phyloP scores from a whole-genome alignment of 768 basidiomycete genomes.

The Lanmaoa pseudosensibilis region DNA sequence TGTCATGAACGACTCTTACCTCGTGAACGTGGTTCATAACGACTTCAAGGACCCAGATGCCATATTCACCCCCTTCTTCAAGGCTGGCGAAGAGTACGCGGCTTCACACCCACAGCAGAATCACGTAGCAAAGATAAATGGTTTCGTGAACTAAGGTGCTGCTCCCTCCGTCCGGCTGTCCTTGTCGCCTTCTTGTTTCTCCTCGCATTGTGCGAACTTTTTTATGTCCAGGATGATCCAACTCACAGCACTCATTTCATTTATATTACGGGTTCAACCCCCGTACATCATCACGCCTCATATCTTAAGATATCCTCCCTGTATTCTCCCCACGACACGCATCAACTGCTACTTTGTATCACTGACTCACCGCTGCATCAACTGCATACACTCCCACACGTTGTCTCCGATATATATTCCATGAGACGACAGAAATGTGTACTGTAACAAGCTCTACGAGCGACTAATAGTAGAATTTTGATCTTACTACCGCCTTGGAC shows the following conservation, averaged over 20 bases:
- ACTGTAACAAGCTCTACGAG: constrained; percentile 25
- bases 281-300: constrained; percentile 49
- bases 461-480: constrained; percentile 23
- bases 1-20: constrained; percentile 77
- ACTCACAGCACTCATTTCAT: constrained; percentile 34
- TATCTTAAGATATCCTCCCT: constrained; percentile 23
- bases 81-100: constrained; percentile 65
- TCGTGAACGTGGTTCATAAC: constrained; percentile 97
- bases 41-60: constrained; percentile 83
- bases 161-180: not conserved
- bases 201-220: constrained; percentile 1
- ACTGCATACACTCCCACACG: constrained; percentile 46
- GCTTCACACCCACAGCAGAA: constrained; percentile 36
- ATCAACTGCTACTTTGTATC: constrained; percentile 32
- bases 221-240: constrained; percentile 23
- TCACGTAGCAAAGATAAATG: constrained; percentile 39
- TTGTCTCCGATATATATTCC: constrained; percentile 20
- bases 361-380: constrained; percentile 46
- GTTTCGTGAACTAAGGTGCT: constrained; percentile 27
- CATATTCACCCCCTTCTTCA: constrained; percentile 86
- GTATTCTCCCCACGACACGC: constrained; percentile 13
- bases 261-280: constrained; percentile 83
- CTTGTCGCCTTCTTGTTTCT: not conserved
- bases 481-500: constrained; percentile 9
- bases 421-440: constrained; percentile 14